phyloP scores from a whole-genome alignment of 2,329 filamentous ascomycete genomes.

The Aspergillus spinulosporus region DNA sequence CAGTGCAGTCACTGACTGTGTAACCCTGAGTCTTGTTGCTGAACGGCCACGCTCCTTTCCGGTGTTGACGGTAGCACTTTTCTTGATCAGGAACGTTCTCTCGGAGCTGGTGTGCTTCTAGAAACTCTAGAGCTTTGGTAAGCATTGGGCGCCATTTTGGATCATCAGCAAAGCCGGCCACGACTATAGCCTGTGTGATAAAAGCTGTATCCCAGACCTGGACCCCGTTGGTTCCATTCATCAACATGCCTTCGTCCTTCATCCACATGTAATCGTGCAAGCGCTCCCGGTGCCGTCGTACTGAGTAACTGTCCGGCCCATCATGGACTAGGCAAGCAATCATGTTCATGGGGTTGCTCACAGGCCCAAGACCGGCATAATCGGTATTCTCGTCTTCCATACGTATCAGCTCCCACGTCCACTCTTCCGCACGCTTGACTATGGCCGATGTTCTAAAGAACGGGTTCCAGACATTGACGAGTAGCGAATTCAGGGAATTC shows the following conservation, averaged over 20 bases:
- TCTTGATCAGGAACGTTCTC: slow-evolving; percentile 77
- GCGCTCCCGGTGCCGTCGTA: slow-evolving; percentile 76
- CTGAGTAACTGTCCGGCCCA: slow-evolving; percentile 69
- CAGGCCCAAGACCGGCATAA: slow-evolving; percentile 80
- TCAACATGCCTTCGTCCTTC: slow-evolving; percentile 86
- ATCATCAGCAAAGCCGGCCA: slow-evolving; percentile 75
- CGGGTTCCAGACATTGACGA: slow-evolving; percentile 79
- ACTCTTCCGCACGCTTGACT: slow-evolving; percentile 71
- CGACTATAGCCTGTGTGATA: slow-evolving; percentile 76
- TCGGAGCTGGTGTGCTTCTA: slow-evolving; percentile 87
- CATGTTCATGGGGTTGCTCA: slow-evolving; percentile 89
- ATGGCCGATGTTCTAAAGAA: slow-evolving; percentile 69
- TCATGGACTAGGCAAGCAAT: slow-evolving; percentile 81
- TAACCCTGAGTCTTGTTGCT: slow-evolving; percentile 92
- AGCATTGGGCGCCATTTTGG: slow-evolving; percentile 81
- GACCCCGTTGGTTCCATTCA: slow-evolving; percentile 96
- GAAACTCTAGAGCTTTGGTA: slow-evolving; percentile 74
- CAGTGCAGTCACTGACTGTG: slow-evolving; percentile 90
- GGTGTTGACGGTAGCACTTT: slow-evolving; percentile 81
- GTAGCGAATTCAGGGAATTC: slow-evolving; percentile 72
- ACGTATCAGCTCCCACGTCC: slow-evolving; percentile 78
- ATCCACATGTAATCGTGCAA: slow-evolving; percentile 89
- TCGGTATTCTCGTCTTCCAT: slow-evolving; percentile 94
- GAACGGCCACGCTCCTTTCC: slow-evolving; percentile 95
- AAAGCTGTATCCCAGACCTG: slow-evolving; percentile 97